Evolutionary conservation across 352 stramenopile species (phyloP).

Genomic region (Pilasporangium apinafurcum): DNA sequence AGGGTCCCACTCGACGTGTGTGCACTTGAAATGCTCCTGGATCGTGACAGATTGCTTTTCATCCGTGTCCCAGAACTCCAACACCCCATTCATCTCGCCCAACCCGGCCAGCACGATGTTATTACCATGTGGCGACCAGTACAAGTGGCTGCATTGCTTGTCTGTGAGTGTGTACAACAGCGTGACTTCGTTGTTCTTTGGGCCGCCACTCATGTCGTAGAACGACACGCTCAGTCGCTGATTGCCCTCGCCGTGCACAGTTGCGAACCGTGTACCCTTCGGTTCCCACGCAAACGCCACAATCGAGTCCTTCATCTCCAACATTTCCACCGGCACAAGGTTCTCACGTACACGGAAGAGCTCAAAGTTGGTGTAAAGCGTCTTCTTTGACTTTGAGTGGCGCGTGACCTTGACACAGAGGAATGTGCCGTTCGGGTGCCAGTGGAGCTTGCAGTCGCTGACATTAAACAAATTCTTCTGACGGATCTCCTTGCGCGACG

Average conservation of each 20-base stretch:
- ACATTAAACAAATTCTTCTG: constrained; percentile 99
- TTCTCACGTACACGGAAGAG: constrained; percentile 95
- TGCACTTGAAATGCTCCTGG: constrained; percentile 98
- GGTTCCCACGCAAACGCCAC: constrained; percentile 97
- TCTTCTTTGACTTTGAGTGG: constrained; percentile 95
- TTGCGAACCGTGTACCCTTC: constrained; percentile 93
- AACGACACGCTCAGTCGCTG: constrained; percentile 94
- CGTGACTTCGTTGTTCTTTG: constrained; percentile 88
- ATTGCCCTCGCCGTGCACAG: constrained; percentile 93
- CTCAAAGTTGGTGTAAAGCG: constrained; percentile 98
- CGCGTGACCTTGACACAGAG: constrained; percentile 87
- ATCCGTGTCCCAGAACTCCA: constrained; percentile 98
- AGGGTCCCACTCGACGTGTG: constrained; percentile 97
- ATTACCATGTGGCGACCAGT: constrained; percentile 94
- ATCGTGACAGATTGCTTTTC: constrained; percentile 91
- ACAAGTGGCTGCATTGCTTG: constrained; percentile 94
- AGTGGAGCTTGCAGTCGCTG: constrained; percentile 91
- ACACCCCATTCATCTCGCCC: constrained; percentile 92
- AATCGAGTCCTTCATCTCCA: constrained; percentile 96
- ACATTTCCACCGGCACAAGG: constrained; percentile 96
- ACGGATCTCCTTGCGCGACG: constrained; percentile 91
- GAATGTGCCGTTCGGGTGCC: constrained; percentile 95
- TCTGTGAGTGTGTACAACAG: constrained; percentile 93
- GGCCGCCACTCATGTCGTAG: constrained; percentile 90
- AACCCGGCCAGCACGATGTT: constrained; percentile 94